Evolutionary conservation across 1,139 yeast genomes (phyloP).

Genomic region (Pichia norvegensis): DNA sequence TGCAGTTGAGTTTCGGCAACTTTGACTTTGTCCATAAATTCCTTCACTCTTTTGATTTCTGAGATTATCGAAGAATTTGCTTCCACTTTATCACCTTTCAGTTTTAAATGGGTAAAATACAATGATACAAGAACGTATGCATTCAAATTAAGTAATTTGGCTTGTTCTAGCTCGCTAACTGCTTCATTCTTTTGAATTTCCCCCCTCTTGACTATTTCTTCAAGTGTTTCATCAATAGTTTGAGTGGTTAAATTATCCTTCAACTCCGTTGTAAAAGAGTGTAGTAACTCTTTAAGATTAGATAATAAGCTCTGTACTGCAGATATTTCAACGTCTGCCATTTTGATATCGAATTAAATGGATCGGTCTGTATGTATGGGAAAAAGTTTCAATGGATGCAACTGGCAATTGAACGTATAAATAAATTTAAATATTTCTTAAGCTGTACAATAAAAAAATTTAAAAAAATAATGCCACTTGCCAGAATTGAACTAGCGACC

Average conservation of each 20-base stretch:
- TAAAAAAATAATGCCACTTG: slow-evolving; percentile 53
- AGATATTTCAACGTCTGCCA: slow-evolving; percentile 5
- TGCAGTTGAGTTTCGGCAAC: slow-evolving; percentile 30
- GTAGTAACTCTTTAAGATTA: neutral
- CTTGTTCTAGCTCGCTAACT: slow-evolving; percentile 17
- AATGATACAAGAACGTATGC: slow-evolving; percentile 41
- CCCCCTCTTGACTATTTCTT: slow-evolving; percentile 9
- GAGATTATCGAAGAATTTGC: slow-evolving; percentile 55
- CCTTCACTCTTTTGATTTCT: slow-evolving; percentile 64
- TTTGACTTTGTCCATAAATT: slow-evolving; percentile 57
- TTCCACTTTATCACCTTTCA: slow-evolving; percentile 48
- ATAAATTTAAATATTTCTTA: neutral
- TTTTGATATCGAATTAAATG: neutral
- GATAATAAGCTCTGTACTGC: slow-evolving; percentile 4
- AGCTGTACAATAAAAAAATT: neutral
- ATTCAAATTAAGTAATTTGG: slow-evolving; percentile 26
- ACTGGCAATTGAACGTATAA: neutral
- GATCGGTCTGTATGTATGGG: too few relatives aligned
- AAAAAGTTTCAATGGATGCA: too few relatives aligned
- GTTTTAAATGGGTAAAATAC: slow-evolving; percentile 51
- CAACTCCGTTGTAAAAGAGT: neutral
- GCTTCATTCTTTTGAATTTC: slow-evolving; percentile 5
- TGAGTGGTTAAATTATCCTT: slow-evolving; percentile 7
- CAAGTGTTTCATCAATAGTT: slow-evolving; percentile 10
- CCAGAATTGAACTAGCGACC: slow-evolving; percentile 96